These are phyloP conservation scores for Metarhizium rileyi DNA, from an alignment of 2,329 filamentous ascomycete genomes.

Conservation along the genomic window DNA sequence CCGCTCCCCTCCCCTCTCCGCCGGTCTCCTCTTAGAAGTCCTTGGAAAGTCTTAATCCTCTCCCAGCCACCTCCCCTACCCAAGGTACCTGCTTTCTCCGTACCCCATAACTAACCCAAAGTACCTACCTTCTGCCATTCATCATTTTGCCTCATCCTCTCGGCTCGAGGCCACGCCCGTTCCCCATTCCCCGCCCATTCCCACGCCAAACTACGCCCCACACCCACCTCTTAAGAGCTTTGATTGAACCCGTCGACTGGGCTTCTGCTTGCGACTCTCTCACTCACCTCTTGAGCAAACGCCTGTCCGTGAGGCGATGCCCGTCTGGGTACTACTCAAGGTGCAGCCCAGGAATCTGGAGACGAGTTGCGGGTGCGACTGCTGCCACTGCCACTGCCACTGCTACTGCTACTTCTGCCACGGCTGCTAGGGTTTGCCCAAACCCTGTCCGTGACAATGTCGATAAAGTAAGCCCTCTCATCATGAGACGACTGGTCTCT, in stretches of 20 bases:
- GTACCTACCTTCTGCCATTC: background rate
- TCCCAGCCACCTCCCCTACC: conserved; percentile 4
- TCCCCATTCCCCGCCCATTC: background rate
- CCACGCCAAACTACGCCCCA: background rate
- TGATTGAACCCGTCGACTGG: background rate
- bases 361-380: conserved; percentile 1
- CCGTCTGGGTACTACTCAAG: conserved; percentile 1
- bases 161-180: background rate
- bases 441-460: conserved; percentile 35
- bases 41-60: background rate
- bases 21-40: background rate
- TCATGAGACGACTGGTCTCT: conserved; percentile 6
- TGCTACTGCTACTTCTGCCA: background rate
- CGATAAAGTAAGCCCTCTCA: conserved; percentile 40
- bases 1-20: background rate
- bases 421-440: conserved; percentile 20
- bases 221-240: background rate
- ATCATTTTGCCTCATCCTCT: background rate
- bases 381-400: conserved; percentile 6
- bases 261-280: background rate
- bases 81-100: conserved; percentile 2
- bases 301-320: conserved; percentile 1
- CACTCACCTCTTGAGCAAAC: background rate
- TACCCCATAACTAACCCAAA: too few relatives aligned
- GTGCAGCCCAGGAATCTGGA: conserved; percentile 5